Conservation (phyloP, 2,329 filamentous ascomycete genomes). For the Microsporum ferrugineum region DNA sequence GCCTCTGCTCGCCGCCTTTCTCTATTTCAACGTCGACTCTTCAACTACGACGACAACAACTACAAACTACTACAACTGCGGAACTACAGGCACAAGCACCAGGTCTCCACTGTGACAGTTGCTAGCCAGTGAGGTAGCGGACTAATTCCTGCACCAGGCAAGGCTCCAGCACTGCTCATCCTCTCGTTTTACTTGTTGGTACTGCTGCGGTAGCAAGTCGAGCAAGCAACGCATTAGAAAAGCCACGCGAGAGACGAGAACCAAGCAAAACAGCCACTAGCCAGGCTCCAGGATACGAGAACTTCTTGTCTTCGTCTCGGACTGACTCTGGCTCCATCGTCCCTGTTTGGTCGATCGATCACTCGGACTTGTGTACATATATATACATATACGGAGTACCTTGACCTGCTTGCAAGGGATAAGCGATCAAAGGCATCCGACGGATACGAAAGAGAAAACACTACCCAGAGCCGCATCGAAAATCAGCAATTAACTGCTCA, state of each 20-base stretch:
- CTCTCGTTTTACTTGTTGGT: background rate
- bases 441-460: background rate
- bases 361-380: background rate
- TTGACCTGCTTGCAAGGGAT: too few species aligned
- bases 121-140: background rate
- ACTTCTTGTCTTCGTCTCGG: background rate
- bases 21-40: background rate
- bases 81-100: background rate
- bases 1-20: background rate
- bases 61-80: background rate
- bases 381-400: background rate
- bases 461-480: background rate
- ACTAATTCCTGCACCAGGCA: background rate
- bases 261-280: conserved; percentile 3
- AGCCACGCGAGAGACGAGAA: background rate
- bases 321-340: background rate
- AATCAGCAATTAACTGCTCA: background rate
- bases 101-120: background rate
- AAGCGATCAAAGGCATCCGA: background rate
- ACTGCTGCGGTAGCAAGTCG: background rate
- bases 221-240: background rate
- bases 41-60: background rate
- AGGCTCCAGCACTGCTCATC: background rate
- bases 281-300: background rate
- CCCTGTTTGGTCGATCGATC: background rate